Conservation (phyloP, 441 rosid species). For the Brassica balearica region DNA sequence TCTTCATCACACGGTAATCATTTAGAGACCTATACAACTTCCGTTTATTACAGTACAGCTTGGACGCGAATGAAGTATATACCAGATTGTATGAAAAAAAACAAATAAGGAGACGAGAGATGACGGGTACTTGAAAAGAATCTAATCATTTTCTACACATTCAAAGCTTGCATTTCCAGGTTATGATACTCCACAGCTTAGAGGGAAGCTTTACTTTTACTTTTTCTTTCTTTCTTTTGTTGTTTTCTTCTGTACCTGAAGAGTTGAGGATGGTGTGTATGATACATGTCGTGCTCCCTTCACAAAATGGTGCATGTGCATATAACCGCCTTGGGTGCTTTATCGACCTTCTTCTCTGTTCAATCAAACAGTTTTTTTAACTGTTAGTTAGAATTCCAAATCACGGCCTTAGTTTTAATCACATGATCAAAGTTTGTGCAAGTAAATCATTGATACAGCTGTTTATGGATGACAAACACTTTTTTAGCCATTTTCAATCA, state of each 20-base stretch:
- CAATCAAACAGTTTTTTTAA: conserved; percentile 29
- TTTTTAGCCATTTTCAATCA: too few relatives aligned
- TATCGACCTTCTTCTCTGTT: conserved; percentile 88
- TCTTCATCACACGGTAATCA: conserved; percentile 35
- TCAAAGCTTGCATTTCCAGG: conserved; percentile 31
- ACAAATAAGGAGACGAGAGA: conserved; percentile 20
- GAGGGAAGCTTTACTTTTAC: conserved; percentile 39
- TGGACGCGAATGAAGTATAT: conserved; percentile 21
- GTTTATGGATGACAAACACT: too few relatives aligned
- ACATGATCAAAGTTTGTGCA: not conserved
- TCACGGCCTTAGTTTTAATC: conserved; percentile 11
- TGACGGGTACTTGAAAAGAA: conserved; percentile 35
- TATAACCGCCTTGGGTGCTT: conserved; percentile 70
- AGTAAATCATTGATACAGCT: too few relatives aligned
- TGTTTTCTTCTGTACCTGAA: conserved; percentile 44
- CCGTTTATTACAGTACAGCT: conserved; percentile 29
- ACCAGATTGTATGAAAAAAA: conserved; percentile 25
- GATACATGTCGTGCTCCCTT: conserved; percentile 46
- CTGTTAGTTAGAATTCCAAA: conserved; percentile 18
- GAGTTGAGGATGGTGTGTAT: conserved; percentile 43
- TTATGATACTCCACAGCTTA: conserved; percentile 34
- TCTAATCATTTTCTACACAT: conserved; percentile 39
- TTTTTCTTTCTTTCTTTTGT: conserved; percentile 2
- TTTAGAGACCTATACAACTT: conserved; percentile 41
- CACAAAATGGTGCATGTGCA: conserved; percentile 90